Evolutionary conservation across 805 yeast genomes (phyloP).

Genomic region (Candida nemodendra): DNA sequence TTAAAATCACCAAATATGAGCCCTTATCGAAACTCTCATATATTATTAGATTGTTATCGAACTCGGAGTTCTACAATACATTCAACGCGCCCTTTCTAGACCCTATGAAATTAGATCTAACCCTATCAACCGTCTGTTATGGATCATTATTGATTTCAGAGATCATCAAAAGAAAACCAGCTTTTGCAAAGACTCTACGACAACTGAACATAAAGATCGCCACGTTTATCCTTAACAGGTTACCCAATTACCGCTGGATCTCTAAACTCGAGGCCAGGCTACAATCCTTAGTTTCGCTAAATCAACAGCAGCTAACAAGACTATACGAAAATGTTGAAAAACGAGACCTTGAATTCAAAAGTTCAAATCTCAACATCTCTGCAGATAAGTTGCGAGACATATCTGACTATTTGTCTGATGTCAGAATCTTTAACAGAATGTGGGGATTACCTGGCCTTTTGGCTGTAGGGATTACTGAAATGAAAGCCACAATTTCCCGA

Average conservation of each 20-base stretch:
- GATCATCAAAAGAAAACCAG: constrained; percentile 22
- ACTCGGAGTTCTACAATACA: constrained; percentile 29
- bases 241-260: not conserved
- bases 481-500: constrained; percentile 9
- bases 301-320: not conserved
- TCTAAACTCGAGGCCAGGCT: not conserved
- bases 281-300: not conserved
- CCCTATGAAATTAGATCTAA: constrained; percentile 29
- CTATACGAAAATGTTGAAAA: constrained; percentile 1
- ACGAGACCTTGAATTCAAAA: not conserved
- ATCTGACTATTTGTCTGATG: constrained; percentile 34
- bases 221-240: constrained; percentile 2
- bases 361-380: not conserved
- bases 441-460: constrained; percentile 34
- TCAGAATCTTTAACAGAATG: constrained; percentile 36
- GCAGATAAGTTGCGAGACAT: constrained; percentile 23
- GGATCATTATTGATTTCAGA: constrained; percentile 29
- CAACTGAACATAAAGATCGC: constrained; percentile 4
- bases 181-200: constrained; percentile 7
- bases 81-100: constrained; percentile 26
- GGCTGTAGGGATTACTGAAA: constrained; percentile 22
- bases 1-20: too few species aligned
- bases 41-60: constrained; percentile 19
- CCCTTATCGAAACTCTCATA: constrained; percentile 14
- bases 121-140: constrained; percentile 35